Conservation (phyloP, 2,329 filamentous ascomycete species). For the Pseudomassariella vexata region DNA sequence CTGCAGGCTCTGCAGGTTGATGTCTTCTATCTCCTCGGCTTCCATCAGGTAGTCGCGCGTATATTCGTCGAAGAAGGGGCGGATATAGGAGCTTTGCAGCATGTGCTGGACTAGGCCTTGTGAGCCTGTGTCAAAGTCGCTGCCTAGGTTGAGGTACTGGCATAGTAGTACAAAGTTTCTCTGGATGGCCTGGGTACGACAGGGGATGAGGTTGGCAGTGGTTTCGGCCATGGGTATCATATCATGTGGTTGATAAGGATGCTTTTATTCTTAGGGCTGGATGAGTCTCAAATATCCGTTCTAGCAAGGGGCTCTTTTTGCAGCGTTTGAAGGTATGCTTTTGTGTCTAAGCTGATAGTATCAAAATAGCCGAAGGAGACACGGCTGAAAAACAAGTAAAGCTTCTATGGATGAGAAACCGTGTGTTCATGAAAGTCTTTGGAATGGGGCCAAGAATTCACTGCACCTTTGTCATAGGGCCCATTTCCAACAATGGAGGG, state of each 20-base stretch:
- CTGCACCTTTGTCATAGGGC: background rate
- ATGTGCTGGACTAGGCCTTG: conserved; percentile 9
- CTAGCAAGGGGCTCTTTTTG: background rate
- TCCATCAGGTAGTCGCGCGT: conserved; percentile 19
- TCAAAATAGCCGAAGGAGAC: too few species aligned
- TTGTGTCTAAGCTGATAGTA: too few species aligned
- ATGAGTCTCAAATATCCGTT: background rate
- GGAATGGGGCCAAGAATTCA: background rate
- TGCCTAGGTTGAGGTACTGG: conserved; percentile 18
- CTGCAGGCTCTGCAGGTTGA: conserved; percentile 15
- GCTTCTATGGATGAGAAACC: background rate
- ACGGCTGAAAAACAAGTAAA: background rate
- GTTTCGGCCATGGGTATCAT: background rate
- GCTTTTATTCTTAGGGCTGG: too few species aligned
- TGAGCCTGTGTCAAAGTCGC: conserved; percentile 9
- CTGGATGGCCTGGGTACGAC: conserved; percentile 1
- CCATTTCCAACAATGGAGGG: background rate
- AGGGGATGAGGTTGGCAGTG: background rate
- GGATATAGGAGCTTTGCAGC: conserved; percentile 15
- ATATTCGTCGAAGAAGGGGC: conserved; percentile 23
- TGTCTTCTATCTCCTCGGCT: conserved; percentile 10
- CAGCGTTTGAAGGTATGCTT: background rate
- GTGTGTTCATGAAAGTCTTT: background rate
- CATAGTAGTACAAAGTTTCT: conserved; percentile 9
- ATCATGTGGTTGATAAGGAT: too few species aligned